These are phyloP conservation scores for Phaeosphaeriaceae sp. DNA, from an alignment of 2,329 filamentous ascomycete genomes.

Conservation along the genomic window DNA sequence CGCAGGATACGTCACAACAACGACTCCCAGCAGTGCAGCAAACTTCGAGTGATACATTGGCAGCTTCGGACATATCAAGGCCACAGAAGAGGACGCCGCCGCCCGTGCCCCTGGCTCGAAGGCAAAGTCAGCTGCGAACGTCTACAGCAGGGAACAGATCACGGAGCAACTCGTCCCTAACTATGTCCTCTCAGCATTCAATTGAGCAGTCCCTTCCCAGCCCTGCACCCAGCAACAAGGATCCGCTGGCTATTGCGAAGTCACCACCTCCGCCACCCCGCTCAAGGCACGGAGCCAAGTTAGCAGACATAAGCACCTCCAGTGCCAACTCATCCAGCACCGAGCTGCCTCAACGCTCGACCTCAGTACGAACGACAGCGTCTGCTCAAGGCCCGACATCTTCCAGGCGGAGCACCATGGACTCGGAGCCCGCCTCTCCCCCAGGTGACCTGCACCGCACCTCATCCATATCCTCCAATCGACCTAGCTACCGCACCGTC, in stretches of 20 bases:
- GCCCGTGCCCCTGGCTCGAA: conserved; percentile 43
- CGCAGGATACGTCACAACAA: conserved; percentile 27
- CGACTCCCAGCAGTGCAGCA: conserved; percentile 18
- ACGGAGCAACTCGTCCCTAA: conserved; percentile 46
- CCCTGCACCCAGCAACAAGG: conserved; percentile 19
- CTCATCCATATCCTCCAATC: conserved; percentile 36
- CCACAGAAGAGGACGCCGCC: conserved; percentile 42
- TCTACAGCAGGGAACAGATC: conserved; percentile 35
- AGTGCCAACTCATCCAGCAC: conserved; percentile 40
- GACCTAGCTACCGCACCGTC: conserved; percentile 29
- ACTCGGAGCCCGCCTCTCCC: conserved; percentile 32
- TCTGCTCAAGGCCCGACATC: conserved; percentile 27
- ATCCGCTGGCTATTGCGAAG: conserved; percentile 27
- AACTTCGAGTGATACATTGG: conserved; percentile 20
- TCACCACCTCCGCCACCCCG: conserved; percentile 44
- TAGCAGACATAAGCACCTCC: conserved; percentile 29
- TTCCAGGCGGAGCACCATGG: conserved; percentile 34
- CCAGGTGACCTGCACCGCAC: conserved; percentile 28
- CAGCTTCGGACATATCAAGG: conserved; percentile 25
- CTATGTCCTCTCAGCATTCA: conserved; percentile 45
- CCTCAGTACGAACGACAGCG: conserved; percentile 24
- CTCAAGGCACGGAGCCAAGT: conserved; percentile 39
- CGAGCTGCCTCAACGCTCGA: conserved; percentile 32
- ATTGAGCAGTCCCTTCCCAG: conserved; percentile 30
- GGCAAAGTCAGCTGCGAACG: conserved; percentile 46